Percentiles rank a stretch among this genome's conserved stretches.
These are phyloP conservation scores for Pseudogymnoascus sp. DNA, from an alignment of 2,329 filamentous ascomycete species.

Conservation along the genomic window DNA sequence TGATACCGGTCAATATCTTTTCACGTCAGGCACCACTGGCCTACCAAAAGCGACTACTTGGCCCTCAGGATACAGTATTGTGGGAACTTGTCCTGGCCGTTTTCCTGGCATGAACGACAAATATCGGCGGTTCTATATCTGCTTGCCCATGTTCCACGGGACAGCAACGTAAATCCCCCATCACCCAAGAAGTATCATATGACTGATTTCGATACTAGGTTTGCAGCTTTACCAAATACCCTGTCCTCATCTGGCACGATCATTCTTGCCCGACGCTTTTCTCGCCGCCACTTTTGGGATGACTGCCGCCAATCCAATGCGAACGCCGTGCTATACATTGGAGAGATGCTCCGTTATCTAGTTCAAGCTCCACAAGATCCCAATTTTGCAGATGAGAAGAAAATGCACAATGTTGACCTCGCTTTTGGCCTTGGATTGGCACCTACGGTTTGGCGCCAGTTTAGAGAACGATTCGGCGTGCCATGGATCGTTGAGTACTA, in stretches of 20 bases:
- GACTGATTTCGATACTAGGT: not conserved
- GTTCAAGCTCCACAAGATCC: not conserved
- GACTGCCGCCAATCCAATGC: not conserved
- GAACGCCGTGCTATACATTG: not conserved
- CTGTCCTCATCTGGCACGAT: not conserved
- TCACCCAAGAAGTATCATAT: not conserved
- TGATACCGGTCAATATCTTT: slow-evolving; percentile 42
- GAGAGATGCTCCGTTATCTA: not conserved
- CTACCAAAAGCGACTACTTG: slow-evolving; percentile 68
- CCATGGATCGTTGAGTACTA: slow-evolving; percentile 1
- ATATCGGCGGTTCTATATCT: not conserved
- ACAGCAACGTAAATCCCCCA: not conserved
- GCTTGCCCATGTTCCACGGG: not conserved
- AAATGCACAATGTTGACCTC: not conserved
- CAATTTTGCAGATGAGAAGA: not conserved
- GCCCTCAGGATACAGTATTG: not conserved
- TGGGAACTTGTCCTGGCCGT: not conserved
- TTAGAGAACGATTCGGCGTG: not conserved
- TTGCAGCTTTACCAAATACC: not conserved
- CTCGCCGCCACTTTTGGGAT: not conserved
- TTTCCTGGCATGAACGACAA: not conserved
- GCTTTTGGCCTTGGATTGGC: not conserved
- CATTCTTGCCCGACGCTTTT: not conserved
- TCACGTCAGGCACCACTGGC: slow-evolving; percentile 72
- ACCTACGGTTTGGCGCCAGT: not conserved